Base-by-base conservation (phyloP, 352 stramenopile genomes). In the Phytopythium kandeliae region DNA sequence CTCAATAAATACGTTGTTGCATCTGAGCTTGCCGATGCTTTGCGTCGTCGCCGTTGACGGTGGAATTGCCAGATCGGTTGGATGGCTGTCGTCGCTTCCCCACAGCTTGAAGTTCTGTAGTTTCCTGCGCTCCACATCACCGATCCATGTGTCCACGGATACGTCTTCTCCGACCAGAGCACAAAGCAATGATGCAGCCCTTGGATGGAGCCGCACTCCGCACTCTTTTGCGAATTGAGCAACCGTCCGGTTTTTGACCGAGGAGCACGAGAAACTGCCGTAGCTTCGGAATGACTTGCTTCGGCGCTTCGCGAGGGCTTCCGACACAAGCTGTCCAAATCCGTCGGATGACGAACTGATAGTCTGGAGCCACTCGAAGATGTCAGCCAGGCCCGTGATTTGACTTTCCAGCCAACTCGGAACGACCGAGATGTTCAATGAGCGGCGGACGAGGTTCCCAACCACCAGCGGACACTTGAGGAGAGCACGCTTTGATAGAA, bases 291-390 rank as follows among this genome's bases (percentile, higher is more conserved):
- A 36, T 15, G 41, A 56, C 40, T 60, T 62, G 24, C 45, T 52
- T 42, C 78, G 69, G 5, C 74, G 59, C 57, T 85, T 89, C 21
- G 60, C 67, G 4, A 95, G 50, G 15, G 78, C 65, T 37, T 85
- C 72, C 4, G 75, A 85, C 3, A 93, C 77, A 28, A 95, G 57
- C 22, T 85, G 73, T 16, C 74, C 74, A 22, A 93, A 45, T 17
- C 78, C 80, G 48, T 95, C 85, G 17, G 85, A 93, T 0, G 61
- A 59, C 21, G 69, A 76, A 46, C 78, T 90, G 24, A 91, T 57
- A n/a, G 57, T 71, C 22, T 81, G 72, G 15, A 95, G 66, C 82
- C 85, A 93, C 51, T 89, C 70, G 19, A 95, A 44, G 38, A 91
- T 64, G 16, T 52, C 58, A 7, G 71, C 56, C 19, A 91, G 11